These are phyloP conservation scores for Pilaira anomala DNA, from an alignment of 192 early-diverging fungal species.

Conservation along the genomic window DNA sequence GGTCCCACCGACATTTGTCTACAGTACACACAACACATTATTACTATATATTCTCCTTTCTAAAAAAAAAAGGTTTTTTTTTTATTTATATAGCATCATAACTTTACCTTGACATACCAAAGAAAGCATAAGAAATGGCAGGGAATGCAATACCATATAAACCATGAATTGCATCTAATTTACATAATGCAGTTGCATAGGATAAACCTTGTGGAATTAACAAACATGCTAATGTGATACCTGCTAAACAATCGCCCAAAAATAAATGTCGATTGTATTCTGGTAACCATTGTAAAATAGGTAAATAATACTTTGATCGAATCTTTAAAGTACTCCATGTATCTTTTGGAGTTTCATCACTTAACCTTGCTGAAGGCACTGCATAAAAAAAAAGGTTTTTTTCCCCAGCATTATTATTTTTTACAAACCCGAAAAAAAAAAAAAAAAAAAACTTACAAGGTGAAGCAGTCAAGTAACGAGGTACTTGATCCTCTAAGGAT, in stretches of 20 bases:
- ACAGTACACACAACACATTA: neutral
- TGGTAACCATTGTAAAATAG: conserved; percentile 90
- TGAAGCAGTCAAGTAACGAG: conserved; percentile 25
- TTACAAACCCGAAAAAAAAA: too few species aligned
- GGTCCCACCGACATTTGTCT: conserved; percentile 93
- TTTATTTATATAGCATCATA: neutral
- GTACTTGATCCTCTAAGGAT: conserved; percentile 6
- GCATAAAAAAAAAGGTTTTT: too few species aligned
- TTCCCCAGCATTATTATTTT: too few species aligned
- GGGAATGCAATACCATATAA: conserved; percentile 86
- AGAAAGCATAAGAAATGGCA: conserved; percentile 79
- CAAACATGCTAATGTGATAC: conserved; percentile 72
- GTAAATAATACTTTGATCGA: conserved; percentile 88
- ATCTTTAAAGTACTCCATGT: conserved; percentile 44
- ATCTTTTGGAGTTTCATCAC: conserved; percentile 23
- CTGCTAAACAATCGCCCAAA: conserved; percentile 75
- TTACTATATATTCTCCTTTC: neutral
- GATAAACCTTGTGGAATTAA: conserved; percentile 77
- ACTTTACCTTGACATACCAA: conserved; percentile 90
- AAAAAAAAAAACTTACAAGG: conserved; percentile 16
- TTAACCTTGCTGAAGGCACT: conserved; percentile 8
- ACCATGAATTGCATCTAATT: conserved; percentile 81
- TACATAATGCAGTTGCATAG: conserved; percentile 84
- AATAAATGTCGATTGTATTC: conserved; percentile 67
- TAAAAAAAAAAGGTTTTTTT: too few species aligned